These are phyloP conservation scores for Coleophoma cylindrospora DNA, from an alignment of 2,329 filamentous ascomycete genomes.

Conservation along the genomic window DNA sequence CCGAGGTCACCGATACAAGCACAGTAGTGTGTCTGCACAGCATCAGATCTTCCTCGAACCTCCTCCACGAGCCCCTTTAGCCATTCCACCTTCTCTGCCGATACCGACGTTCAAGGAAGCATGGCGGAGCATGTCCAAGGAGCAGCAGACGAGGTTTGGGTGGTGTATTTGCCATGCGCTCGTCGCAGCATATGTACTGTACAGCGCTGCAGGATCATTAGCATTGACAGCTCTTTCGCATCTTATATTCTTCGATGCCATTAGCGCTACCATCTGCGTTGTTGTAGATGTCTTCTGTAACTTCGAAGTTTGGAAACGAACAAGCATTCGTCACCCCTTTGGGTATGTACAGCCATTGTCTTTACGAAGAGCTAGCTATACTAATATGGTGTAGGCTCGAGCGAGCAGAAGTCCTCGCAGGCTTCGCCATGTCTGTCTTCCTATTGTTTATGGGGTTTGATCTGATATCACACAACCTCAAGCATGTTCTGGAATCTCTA, in stretches of 20 bases:
- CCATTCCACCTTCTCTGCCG: constrained; percentile 85
- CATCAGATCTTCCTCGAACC: constrained; percentile 97
- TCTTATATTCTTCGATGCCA: constrained; percentile 90
- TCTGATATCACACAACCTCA: constrained; percentile 86
- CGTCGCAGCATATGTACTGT: constrained; percentile 79
- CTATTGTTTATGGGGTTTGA: constrained; percentile 97
- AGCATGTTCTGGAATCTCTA: constrained; percentile 77
- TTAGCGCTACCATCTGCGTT: constrained; percentile 87
- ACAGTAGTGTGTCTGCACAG: constrained; percentile 81
- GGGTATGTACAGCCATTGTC: constrained; percentile 32
- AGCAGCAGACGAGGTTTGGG: constrained; percentile 76
- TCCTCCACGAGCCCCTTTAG: constrained; percentile 75
- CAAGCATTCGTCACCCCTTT: constrained; percentile 89
- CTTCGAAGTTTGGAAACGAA: constrained; percentile 95
- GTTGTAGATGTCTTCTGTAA: constrained; percentile 90
- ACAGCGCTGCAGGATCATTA: constrained; percentile 78
- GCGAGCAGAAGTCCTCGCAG: constrained; percentile 87
- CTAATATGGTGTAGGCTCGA: constrained; percentile 52
- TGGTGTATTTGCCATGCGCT: constrained; percentile 89
- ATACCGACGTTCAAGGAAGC: constrained; percentile 87
- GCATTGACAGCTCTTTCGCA: constrained; percentile 91
- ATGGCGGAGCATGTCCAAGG: constrained; percentile 81
- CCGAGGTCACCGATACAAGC: constrained; percentile 95
- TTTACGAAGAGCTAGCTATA: not conserved
- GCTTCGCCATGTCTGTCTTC: constrained; percentile 93